Evolutionary conservation across 306 rosid genomes (phyloP), one percentile per base, ranked within the genome.

Genomic region (Gastrolobium villosum): DNA sequence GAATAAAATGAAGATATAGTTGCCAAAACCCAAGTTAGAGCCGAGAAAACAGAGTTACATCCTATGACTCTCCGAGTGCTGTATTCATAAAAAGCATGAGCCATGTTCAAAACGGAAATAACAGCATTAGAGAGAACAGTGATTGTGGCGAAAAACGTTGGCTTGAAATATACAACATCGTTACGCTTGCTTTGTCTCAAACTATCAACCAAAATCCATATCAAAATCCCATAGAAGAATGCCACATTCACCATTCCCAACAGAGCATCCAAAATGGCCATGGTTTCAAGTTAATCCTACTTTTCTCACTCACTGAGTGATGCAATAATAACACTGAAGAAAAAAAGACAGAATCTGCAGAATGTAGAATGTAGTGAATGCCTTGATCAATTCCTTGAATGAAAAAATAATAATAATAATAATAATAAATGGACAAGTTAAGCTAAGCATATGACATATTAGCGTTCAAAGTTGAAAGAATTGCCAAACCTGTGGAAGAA

Each of bases 11-110:
- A 72, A 63, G 89, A 85, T 1, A 70, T 2, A 4, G 95, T 78
- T 4, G 97, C 90, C 30, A 92, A 80, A 73, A 74, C 65, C 99
- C 99, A 92, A 0, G 91, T 88, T 3, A 87, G 26, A 79, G 85
- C 70, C 5, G 82, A 83, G 2, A 86, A 75, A 62, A 84, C 65
- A 30, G 78, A 64, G 61, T 70, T 70, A 46, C 41, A 75, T 13
- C 55, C 63, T 20, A 89, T 8, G n/a, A 52, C 68, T 72, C 80
- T 72, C 4, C 11, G n/a, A 32, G 9, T 73, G 69, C 59, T 71
- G 39, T 59, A 92, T 65, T 78, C 82, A 74, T 83, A 70, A 71
- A 79, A 66, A 6, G 72, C 85, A 81, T 86, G 79, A 78, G 86
- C 87, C 4, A 88, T 11, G 55, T 86, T 86, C 13, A 88, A 62